A percentile compares a stretch with the other conserved stretches of the same genome.
phyloP scores from a whole-genome alignment of 805 yeast genomes.

The Starmerella asiatica region DNA sequence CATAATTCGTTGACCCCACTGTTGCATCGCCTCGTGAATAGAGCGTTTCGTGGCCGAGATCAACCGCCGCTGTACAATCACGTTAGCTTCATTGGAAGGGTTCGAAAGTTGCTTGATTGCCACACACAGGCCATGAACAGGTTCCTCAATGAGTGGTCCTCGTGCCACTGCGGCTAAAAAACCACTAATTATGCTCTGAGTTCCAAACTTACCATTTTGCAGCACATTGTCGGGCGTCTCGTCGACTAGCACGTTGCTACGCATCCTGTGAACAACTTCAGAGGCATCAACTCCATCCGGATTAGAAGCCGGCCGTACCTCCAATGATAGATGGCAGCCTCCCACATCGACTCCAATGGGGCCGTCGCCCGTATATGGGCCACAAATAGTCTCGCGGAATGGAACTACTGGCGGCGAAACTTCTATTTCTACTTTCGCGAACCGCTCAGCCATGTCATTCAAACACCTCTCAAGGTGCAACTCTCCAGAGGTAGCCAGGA shows the following conservation, averaged over 20 bases:
- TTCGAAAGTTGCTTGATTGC: constrained; percentile 18
- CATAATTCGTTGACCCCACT: constrained; percentile 80
- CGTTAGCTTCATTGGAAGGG: constrained; percentile 17
- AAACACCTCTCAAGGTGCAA: constrained; percentile 88
- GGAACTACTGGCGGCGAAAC: constrained; percentile 91
- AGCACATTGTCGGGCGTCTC: constrained; percentile 7
- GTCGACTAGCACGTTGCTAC: constrained; percentile 12
- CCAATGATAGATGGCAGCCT: constrained; percentile 8
- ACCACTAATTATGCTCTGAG: constrained; percentile 50
- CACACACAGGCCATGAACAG: constrained; percentile 56
- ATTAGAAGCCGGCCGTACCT: constrained; percentile 17
- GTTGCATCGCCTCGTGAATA: constrained; percentile 55
- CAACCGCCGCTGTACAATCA: constrained; percentile 43
- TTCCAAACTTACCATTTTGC: constrained; percentile 2
- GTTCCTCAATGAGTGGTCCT: constrained; percentile 86
- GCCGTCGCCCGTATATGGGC: constrained; percentile 31
- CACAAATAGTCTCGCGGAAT: constrained; percentile 66
- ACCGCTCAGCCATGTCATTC: constrained; percentile 68
- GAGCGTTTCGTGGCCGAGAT: constrained; percentile 60
- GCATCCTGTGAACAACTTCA: not conserved
- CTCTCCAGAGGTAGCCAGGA: constrained; percentile 92
- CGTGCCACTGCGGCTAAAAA: constrained; percentile 67
- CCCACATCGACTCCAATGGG: constrained; percentile 35
- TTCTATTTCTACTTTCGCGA: constrained; percentile 79
- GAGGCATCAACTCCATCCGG: not conserved